Conservation (phyloP, 1,139 yeast genomes). For the Saccharomycopsis phalli region DNA sequence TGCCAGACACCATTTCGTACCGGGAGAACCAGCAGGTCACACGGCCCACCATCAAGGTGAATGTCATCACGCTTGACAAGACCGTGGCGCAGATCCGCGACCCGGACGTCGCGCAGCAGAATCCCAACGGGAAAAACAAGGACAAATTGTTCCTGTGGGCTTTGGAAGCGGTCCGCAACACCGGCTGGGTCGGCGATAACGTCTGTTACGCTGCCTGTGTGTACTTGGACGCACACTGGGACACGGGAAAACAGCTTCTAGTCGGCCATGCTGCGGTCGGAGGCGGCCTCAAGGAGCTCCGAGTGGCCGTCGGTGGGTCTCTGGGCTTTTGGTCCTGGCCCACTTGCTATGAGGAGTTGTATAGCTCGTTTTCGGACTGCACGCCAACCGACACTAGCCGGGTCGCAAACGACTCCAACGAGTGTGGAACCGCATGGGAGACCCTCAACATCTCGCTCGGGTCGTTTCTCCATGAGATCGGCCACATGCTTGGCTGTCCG, state of each 20-base stretch:
- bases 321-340: slow-evolving; percentile 95
- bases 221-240: slow-evolving; percentile 82
- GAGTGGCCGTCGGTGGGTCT: slow-evolving; percentile 86
- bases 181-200: slow-evolving; percentile 40
- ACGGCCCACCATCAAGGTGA: slow-evolving; percentile 68
- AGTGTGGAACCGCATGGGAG: slow-evolving; percentile 88
- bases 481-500: slow-evolving; percentile 85
- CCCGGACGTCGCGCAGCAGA: slow-evolving; percentile 82
- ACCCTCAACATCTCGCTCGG: slow-evolving; percentile 81
- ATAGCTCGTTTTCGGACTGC: slow-evolving; percentile 61
- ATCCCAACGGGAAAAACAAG: slow-evolving; percentile 55
- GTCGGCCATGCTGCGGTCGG: slow-evolving; percentile 92
- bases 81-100: slow-evolving; percentile 67
- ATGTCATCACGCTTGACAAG: slow-evolving; percentile 57
- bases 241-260: slow-evolving; percentile 47
- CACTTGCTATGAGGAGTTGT: slow-evolving; percentile 56
- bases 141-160: slow-evolving; percentile 80
- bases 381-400: slow-evolving; percentile 53
- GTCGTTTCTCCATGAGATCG: slow-evolving; percentile 93
- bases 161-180: slow-evolving; percentile 52
- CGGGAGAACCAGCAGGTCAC: slow-evolving; percentile 31
- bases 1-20: slow-evolving; percentile 40
- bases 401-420: slow-evolving; percentile 82
- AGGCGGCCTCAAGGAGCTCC: slow-evolving; percentile 65
- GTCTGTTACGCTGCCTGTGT: slow-evolving; percentile 56